Evolutionary conservation across 495 filamentous ascomycete species (phyloP), one percentile per base, ranked within the genome.

Genomic region (Beverwykella pulmonaria): DNA sequence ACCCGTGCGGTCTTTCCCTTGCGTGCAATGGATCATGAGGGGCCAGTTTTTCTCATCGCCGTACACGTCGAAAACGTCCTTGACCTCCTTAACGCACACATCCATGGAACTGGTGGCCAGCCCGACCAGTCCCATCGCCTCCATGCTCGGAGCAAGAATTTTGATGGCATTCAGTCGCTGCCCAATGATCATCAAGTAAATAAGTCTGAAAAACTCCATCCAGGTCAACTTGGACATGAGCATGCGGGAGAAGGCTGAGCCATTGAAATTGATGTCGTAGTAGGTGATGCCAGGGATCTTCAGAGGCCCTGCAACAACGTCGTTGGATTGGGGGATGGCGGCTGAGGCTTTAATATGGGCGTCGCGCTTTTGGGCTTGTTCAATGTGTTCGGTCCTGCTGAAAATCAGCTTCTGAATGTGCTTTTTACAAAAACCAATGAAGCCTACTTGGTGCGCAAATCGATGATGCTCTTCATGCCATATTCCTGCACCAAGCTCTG

Each of bases 1-100:
- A 0, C 92, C 92, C 0, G 92, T 94, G 0, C 91, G 84, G 73
- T 95, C 92, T 71, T 96, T 96, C 36, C 92, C 92, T 72, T 94
- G 90, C 2, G 91, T 92, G 77, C 92, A 95, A 78, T 94, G 92
- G 5, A 93, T 72, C 2, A 93, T 73, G 5, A 86, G 63, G 0
- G 90, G 90, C 44, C 87, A 87, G 17, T 80, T 76, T 2, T 68
- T 61, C 5, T 78, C 67, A 3, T 79, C 67, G 8, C 80, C 78
- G 32, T 85, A 74, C 10, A 84, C 53, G 5, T 82, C 79, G 47
- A 88, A 86, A 8, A 84, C 80, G 68, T 83, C 72, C 7, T 79
- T 81, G 20, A 96, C 83, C 75, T 93, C 90, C 2, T 71, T 61
- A 0, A 78, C 80, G 54, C 85, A 88, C 46, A 83, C 76, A 61